These are phyloP conservation scores for Withania somnifera DNA, from an alignment of 305 asterid genomes.

Conservation along the genomic window DNA sequence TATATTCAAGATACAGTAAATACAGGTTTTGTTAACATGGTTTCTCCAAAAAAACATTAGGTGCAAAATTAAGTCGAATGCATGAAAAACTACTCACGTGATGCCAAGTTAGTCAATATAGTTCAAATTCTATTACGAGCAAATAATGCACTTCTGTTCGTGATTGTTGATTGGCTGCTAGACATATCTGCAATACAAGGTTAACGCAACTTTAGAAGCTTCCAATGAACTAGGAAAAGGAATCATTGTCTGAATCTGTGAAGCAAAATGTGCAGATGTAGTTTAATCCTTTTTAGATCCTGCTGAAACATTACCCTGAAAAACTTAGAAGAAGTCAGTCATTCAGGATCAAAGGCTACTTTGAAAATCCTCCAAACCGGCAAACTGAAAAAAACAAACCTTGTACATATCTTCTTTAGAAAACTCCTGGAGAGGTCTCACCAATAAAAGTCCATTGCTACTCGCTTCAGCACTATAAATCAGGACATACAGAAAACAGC, in stretches of 20 bases:
- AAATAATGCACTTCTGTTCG: conserved; percentile 57
- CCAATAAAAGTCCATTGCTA: conserved; percentile 47
- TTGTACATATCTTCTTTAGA: conserved; percentile 78
- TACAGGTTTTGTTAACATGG: not conserved
- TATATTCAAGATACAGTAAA: not conserved
- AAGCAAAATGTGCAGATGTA: not conserved
- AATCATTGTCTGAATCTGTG: not conserved
- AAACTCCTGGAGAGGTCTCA: conserved; percentile 75
- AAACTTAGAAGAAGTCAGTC: not conserved
- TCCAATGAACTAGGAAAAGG: not conserved
- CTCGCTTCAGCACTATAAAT: conserved; percentile 26
- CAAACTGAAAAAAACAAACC: conserved; percentile 32
- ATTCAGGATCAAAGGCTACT: conserved; percentile 1
- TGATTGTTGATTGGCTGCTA: conserved; percentile 50
- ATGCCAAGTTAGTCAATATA: conserved; percentile 38
- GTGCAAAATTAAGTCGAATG: not conserved
- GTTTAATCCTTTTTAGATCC: not conserved
- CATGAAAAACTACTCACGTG: conserved; percentile 40
- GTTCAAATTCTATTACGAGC: conserved; percentile 88
- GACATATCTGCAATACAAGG: conserved; percentile 58
- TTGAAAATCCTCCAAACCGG: not conserved
- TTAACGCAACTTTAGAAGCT: not conserved
- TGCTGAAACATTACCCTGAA: not conserved
- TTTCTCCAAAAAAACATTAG: not conserved
- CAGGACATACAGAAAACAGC: conserved; percentile 33